Evolutionary conservation across 352 stramenopile genomes (phyloP).

Genomic region (Phytopythium mirpurense): DNA sequence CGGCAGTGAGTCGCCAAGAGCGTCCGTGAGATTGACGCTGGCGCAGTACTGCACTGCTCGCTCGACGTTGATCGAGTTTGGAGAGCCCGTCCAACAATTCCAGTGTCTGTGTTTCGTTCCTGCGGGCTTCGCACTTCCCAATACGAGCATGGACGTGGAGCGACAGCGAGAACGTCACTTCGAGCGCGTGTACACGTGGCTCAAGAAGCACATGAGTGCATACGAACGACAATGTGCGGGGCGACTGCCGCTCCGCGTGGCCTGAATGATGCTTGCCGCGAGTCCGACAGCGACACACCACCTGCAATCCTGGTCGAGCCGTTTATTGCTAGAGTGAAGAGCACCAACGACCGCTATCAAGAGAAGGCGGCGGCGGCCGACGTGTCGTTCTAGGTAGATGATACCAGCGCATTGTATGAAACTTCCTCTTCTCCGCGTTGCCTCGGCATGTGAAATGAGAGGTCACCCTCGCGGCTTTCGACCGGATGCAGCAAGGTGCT

Average conservation of each 20-base stretch:
- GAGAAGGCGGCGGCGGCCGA: conserved; percentile 28
- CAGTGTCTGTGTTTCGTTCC: conserved; percentile 29
- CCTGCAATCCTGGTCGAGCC: conserved; percentile 35
- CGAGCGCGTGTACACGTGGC: conserved; percentile 65
- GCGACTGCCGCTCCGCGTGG: conserved; percentile 22
- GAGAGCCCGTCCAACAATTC: conserved; percentile 40
- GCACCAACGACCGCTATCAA: conserved; percentile 41
- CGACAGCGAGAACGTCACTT: conserved; percentile 25
- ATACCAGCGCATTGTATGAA: conserved; percentile 1
- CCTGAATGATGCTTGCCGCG: conserved; percentile 39
- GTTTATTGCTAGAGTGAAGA: conserved; percentile 36
- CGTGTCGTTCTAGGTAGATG: conserved; percentile 13
- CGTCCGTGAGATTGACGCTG: conserved; percentile 23
- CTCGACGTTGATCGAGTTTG: conserved; percentile 36
- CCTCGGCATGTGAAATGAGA: too few species aligned
- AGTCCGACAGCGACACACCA: conserved; percentile 37
- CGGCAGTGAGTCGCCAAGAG: neutral
- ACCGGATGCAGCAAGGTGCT: conserved; percentile 12
- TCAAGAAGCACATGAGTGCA: conserved; percentile 60
- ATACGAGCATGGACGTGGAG: neutral
- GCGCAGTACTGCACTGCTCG: conserved; percentile 48
- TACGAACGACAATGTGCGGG: conserved; percentile 34
- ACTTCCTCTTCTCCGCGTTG: neutral
- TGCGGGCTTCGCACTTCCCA: neutral
- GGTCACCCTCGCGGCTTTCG: neutral